Percentiles rank a stretch among this genome's conserved stretches.
Evolutionary conservation across 2,329 filamentous ascomycete genomes (phyloP).

Genomic region (Drechslerella dactyloides): DNA sequence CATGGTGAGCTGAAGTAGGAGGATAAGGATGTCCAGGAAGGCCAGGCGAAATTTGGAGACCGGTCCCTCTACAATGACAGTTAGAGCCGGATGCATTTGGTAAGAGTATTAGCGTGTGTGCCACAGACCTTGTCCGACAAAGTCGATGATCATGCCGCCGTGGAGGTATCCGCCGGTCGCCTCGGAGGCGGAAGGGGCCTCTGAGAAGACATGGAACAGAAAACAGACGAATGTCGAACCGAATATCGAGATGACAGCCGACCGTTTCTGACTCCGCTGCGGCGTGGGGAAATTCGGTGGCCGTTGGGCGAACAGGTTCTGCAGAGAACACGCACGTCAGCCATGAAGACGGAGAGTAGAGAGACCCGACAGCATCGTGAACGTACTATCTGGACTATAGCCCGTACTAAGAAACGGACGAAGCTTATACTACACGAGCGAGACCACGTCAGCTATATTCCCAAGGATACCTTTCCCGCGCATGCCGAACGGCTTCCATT

Average conservation of each 20-base stretch:
- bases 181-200: conserved; percentile 66
- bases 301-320: conserved; percentile 49
- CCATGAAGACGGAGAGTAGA: not conserved
- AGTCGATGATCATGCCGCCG: conserved; percentile 71
- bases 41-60: conserved; percentile 66
- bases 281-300: conserved; percentile 69
- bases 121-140: conserved; percentile 67
- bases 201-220: conserved; percentile 66
- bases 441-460: not conserved
- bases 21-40: conserved; percentile 65
- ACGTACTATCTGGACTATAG: conserved; percentile 62
- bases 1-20: conserved; percentile 69
- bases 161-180: conserved; percentile 70
- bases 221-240: conserved; percentile 68
- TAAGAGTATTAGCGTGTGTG: conserved; percentile 6
- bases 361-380: not conserved
- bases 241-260: conserved; percentile 67
- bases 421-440: conserved; percentile 66
- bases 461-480: not conserved
- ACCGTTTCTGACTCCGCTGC: conserved; percentile 64
- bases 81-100: conserved; percentile 9
- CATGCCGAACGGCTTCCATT: not conserved
- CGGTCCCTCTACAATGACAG: conserved; percentile 60
- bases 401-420: conserved; percentile 67
- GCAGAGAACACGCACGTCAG: conserved; percentile 5